Conservation (phyloP, 768 basidiomycete species). For the Fistulinella prunicolor region DNA sequence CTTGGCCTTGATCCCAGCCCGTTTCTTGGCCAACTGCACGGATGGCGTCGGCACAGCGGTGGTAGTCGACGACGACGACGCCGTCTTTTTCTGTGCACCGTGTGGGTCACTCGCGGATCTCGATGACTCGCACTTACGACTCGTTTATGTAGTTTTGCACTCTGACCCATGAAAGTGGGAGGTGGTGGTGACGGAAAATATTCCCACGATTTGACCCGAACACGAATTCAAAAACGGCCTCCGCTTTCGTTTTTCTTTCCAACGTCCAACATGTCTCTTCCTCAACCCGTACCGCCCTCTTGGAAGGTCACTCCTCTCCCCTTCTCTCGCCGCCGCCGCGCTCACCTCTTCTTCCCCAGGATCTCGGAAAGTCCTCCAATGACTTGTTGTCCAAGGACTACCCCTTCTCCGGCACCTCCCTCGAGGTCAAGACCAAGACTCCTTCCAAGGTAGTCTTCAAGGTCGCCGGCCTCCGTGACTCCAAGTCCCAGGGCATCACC, state of each 20-base stretch:
- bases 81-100: constrained; percentile 25
- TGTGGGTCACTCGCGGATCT: background rate
- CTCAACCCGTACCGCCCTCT: constrained; percentile 94
- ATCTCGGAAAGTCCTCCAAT: constrained; percentile 95
- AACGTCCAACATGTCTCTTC: constrained; percentile 67
- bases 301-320: constrained; percentile 67
- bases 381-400: constrained; percentile 94
- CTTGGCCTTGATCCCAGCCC: constrained; percentile 26
- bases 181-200: background rate
- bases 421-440: constrained; percentile 88
- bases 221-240: constrained; percentile 8
- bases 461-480: constrained; percentile 80
- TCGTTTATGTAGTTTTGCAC: constrained; percentile 36
- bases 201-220: constrained; percentile 34
- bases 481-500: constrained; percentile 66
- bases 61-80: background rate
- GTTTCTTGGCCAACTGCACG: constrained; percentile 27
- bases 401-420: constrained; percentile 65
- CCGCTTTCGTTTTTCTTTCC: constrained; percentile 3
- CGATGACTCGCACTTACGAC: constrained; percentile 24
- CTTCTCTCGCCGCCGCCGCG: background rate
- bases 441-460: constrained; percentile 92
- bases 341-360: constrained; percentile 43
- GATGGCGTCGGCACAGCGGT: background rate
- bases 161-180: constrained; percentile 37